A percentile compares a stretch with the other conserved stretches of the same genome.
Evolutionary conservation across 1,284 basidiomycete genomes (phyloP).

Genomic region (Moniliella sp.): DNA sequence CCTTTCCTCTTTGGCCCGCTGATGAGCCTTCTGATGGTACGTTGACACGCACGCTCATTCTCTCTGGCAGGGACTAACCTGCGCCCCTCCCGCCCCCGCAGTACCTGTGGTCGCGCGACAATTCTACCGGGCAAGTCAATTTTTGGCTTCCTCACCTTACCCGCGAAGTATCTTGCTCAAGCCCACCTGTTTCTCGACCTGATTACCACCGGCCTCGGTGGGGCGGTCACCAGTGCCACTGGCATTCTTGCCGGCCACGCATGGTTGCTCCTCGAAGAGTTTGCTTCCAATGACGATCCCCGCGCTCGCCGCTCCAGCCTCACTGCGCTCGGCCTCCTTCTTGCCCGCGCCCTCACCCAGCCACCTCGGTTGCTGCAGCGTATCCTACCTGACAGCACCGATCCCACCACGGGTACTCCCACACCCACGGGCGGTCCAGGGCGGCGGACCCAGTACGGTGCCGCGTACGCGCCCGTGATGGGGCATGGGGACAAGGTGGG

Average conservation of each 20-base stretch:
- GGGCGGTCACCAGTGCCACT: background rate
- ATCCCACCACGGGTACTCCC: background rate
- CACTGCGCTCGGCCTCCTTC: background rate
- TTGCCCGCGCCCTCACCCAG: background rate
- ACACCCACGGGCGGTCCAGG: background rate
- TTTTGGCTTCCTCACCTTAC: slow-evolving; percentile 32
- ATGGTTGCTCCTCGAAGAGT: background rate
- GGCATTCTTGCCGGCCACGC: background rate
- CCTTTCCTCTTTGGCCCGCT: slow-evolving; percentile 45
- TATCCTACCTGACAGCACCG: background rate
- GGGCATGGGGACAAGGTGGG: no score
- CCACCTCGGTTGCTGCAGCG: background rate
- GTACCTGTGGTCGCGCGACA: slow-evolving; percentile 15
- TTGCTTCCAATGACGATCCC: no score
- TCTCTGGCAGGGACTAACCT: background rate
- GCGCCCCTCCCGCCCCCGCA: background rate
- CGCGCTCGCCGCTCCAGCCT: no score
- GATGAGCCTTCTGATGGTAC: slow-evolving; percentile 44
- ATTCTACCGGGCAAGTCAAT: slow-evolving; percentile 9
- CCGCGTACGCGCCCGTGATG: background rate
- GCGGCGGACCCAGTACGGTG: background rate
- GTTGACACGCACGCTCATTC: background rate
- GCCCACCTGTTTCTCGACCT: background rate
- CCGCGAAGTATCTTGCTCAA: slow-evolving; percentile 48
- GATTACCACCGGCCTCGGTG: background rate